Conservation (phyloP, 2,329 filamentous ascomycete species). For the Cladosporium sp. region DNA sequence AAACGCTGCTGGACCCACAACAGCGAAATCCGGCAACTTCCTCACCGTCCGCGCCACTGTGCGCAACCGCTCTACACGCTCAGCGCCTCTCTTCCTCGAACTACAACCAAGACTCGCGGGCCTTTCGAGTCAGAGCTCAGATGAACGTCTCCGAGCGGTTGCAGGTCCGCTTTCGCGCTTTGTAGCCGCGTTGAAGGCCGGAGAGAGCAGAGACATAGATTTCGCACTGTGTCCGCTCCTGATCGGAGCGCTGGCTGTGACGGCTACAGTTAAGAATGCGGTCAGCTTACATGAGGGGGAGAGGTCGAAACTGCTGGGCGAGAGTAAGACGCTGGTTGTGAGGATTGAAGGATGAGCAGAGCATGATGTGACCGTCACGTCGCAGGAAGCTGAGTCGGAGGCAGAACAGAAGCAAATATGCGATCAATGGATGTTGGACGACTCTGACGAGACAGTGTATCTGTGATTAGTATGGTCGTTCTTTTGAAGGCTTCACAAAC, state of each 20-base stretch:
- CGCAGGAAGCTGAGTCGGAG: constrained; percentile 21
- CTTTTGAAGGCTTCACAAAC: not conserved
- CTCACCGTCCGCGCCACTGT: constrained; percentile 21
- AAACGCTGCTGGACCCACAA: not conserved
- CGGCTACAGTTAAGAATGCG: not conserved
- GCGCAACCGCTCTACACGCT: constrained; percentile 15
- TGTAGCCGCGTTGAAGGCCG: constrained; percentile 21
- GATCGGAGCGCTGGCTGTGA: constrained; percentile 24
- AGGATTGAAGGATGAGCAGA: not conserved
- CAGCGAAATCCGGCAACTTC: constrained; percentile 21
- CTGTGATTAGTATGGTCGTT: not conserved
- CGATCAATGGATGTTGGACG: constrained; percentile 26
- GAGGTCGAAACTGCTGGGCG: not conserved
- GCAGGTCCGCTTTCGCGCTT: constrained; percentile 26
- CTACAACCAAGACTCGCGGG: constrained; percentile 8
- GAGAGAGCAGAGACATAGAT: constrained; percentile 21
- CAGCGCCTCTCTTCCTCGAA: constrained; percentile 22
- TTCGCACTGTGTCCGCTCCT: constrained; percentile 29
- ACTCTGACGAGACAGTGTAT: constrained; percentile 1
- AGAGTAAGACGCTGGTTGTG: constrained; percentile 1
- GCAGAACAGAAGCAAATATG: constrained; percentile 22
- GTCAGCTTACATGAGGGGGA: constrained; percentile 1
- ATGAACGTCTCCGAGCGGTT: constrained; percentile 23
- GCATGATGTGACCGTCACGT: not conserved
- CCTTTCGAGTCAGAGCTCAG: constrained; percentile 3